phyloP scores from a whole-genome alignment of 345 rosid species.

The Zanthoxylum bungeanum region DNA sequence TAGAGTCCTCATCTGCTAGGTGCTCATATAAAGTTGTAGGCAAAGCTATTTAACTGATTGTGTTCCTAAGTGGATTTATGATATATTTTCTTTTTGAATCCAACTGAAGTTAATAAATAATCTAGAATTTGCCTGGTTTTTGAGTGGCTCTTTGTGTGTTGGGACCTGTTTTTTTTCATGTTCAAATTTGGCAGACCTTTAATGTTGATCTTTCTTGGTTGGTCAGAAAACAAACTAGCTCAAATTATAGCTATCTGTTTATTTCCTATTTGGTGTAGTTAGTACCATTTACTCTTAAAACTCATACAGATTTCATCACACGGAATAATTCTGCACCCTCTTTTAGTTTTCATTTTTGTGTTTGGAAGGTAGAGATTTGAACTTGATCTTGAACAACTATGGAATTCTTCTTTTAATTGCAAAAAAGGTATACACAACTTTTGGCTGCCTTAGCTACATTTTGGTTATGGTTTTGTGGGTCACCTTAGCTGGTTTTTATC shows the following conservation, averaged over 20 bases:
- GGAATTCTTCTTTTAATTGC: background rate
- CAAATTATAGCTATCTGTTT: background rate
- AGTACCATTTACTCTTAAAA: background rate
- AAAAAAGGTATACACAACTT: background rate
- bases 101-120: too few species aligned
- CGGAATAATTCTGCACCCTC: background rate
- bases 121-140: too few species aligned
- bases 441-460: background rate
- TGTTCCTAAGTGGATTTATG: too few species aligned
- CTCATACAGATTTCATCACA: background rate
- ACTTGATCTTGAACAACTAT: background rate
- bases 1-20: background rate
- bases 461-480: background rate
- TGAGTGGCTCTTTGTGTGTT: too few species aligned
- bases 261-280: background rate
- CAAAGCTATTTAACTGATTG: background rate
- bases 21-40: background rate
- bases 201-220: too few species aligned
- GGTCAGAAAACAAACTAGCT: too few species aligned
- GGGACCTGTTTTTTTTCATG: too few species aligned
- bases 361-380: background rate
- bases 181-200: too few species aligned
- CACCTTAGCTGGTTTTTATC: background rate
- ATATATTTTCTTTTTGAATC: too few species aligned
- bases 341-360: background rate